Conservation (phyloP, 306 rosid species). For the Cucurbita argyrosperma region DNA sequence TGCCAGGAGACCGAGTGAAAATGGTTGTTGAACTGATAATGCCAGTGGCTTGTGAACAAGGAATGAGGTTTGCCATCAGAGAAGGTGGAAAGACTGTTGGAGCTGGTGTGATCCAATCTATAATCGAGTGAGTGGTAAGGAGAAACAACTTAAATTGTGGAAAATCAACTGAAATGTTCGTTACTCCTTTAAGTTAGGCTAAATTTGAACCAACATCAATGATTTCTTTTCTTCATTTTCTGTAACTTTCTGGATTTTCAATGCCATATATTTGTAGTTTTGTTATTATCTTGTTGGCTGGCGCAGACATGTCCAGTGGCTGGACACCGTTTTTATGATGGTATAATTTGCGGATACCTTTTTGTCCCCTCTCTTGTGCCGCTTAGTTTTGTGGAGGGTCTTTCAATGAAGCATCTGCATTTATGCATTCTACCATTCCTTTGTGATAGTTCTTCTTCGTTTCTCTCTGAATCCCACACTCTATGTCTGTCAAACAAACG, state of each 20-base stretch:
- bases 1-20: conserved; percentile 87
- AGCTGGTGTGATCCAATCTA: conserved; percentile 76
- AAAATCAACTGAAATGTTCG: conserved; percentile 4
- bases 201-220: conserved; percentile 15
- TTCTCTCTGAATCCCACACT: background rate
- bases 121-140: conserved; percentile 35
- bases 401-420: background rate
- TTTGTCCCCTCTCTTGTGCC: background rate
- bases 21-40: conserved; percentile 68
- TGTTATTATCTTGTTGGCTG: conserved; percentile 13
- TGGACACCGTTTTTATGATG: conserved; percentile 18
- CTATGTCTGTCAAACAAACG: background rate
- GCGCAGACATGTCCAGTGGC: conserved; percentile 16
- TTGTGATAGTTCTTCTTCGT: background rate
- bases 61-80: conserved; percentile 89
- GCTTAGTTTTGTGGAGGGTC: background rate
- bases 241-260: conserved; percentile 26
- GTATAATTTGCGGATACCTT: conserved; percentile 1
- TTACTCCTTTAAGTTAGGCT: conserved; percentile 19
- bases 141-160: background rate
- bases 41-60: conserved; percentile 81
- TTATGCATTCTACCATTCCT: background rate
- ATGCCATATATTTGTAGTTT: conserved; percentile 49
- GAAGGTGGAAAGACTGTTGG: conserved; percentile 93
- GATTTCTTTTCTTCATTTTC: conserved; percentile 18